Base-by-base conservation (phyloP, 768 basidiomycete species). In the Suillus placidus region DNA sequence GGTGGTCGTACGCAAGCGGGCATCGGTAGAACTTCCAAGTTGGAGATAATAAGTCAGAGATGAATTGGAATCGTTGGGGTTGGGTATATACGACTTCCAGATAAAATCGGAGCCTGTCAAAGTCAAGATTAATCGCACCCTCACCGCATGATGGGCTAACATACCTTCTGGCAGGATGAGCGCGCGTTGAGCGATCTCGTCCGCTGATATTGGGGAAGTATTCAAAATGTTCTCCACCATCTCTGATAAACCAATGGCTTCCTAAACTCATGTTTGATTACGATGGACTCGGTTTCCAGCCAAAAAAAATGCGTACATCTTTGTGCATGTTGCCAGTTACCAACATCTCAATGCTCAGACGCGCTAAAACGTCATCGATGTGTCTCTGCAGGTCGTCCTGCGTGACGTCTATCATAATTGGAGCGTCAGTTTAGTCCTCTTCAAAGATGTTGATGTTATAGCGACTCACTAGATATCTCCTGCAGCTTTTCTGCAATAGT, bases 51-150 rank as follows among this genome's bases (percentile, higher is more conserved):
- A 98, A 4, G 91, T 89, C 61, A 99, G 73, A 2, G 91, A 86
- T 7, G 91, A 93, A 79, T 99, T 99, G 58, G 89, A 81, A 77
- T 99, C 91, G 70, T 93, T 88, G 3, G 87, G 84, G 75, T 99
- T 98, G 5, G 88, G 88, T 32, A 97, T 86, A 2, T 83, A 82
- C 3, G 84, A 71, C 8, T 86, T 81, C 83, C 88, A 90, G 62
- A 89, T 82, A 70, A 83, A 84, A 72, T 95, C 90, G 54, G 86
- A 88, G 6, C 84, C 95, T 95, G 71, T 13, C 18, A 10, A 42
- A 30, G 32, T 57, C 1, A 67, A 61, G 26, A 62, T 77, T 40
- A 72, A 49, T 55, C 63, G 45, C 45, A 67, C 43, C 40, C 49
- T 18, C 34, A 47, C 47, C 10, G 60, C 14, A 12, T 23, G 18